Base-by-base conservation (phyloP, 805 yeast species). In the Candida sanyiensis region DNA sequence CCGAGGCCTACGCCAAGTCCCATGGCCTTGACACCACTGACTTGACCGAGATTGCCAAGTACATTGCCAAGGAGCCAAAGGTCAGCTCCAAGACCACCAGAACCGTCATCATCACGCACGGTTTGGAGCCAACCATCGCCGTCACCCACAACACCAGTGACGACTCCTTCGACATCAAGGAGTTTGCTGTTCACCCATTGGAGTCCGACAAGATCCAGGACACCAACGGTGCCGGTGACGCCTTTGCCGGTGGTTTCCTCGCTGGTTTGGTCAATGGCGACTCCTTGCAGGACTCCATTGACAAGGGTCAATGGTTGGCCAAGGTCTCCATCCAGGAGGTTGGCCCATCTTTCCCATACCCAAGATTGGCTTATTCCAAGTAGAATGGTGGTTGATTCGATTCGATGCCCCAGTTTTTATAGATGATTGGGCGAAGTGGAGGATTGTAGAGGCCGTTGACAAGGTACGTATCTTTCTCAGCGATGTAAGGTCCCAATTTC, bases 211-310 rank as follows among this genome's bases (percentile, higher is more conserved):
- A 81, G 64, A 73, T 93, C 44, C 80, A 73, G 43, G 99, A 93
- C 70, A 86, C 97, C 57, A 93, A 90, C 69, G 98, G 98, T 70
- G 97, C 97, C 33, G 97, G 97, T 64, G 97, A 90, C 61, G 96
- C 97, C 11, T 90, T 90, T 59, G 97, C 97, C 40, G 94, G 93
- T 56, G 97, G 97, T 43, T 89, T 90, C 64, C 66, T 88, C 48
- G 95, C 96, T 45, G 93, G 89, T 42, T 67, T 89, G 50, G 94
- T 87, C 40, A 67, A 80, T 63, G 86, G 80, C 48, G 77, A 83
- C 61, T 52, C 73, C 21, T 59, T 87, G 41, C 69, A 73, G 49
- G 69, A 79, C 29, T 56, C 74, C 38, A 72, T 90, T 46, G 86
- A 82, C 52, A 75, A 80, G 63, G 97, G 97, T 49, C 97, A 90